Base-by-base conservation (phyloP, 805 yeast species). In the Candida parachauliodes region DNA sequence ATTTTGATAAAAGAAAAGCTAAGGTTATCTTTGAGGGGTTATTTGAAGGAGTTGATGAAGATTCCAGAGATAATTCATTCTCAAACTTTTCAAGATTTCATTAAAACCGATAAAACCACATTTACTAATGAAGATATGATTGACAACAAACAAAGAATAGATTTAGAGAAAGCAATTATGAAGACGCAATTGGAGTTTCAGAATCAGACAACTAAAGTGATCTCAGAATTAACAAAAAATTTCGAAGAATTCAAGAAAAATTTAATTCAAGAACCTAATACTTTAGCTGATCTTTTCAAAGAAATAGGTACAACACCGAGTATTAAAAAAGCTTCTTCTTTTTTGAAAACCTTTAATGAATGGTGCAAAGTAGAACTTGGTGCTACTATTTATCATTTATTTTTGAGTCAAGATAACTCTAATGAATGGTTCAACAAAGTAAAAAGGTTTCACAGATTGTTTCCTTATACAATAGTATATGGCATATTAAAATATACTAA, bases 281-380 rank as follows among this genome's bases (percentile, higher is more conserved):
- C 89, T 3, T 59, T 89, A 16, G 60, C 75, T 2, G 63, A 70
- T 14, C 55, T 91, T 8, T 81, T 91, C 47, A 52, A 68, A 20
- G 95, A 88, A 49, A 65, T 93, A 18, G 82, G 83, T 37, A 54
- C 57, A 3, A 73, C 79, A 27, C 56, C 63, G 0, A 65, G 62
- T 10, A 71, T 85, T 5, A 60, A 60, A 9, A 77, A 83, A 7
- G 64, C 88, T 34, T 76, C 91, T 5, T 83, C 84, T 2, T 68
- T 84, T 26, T 65, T 88, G 30, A 69, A 71, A 45, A 74, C 85
- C 33, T 81, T 89, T 46, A 68, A 87, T 28, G 88, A 85, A 48
- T 83, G 96, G 87, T 76, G 83, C 43, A 79, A 88, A 43, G 75
- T 91, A 8, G 91, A 88, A 54, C 59, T 87, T 7, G 87, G 97